phyloP scores from a whole-genome alignment of 129 eudicot genomes.

The Tagetes erecta region DNA sequence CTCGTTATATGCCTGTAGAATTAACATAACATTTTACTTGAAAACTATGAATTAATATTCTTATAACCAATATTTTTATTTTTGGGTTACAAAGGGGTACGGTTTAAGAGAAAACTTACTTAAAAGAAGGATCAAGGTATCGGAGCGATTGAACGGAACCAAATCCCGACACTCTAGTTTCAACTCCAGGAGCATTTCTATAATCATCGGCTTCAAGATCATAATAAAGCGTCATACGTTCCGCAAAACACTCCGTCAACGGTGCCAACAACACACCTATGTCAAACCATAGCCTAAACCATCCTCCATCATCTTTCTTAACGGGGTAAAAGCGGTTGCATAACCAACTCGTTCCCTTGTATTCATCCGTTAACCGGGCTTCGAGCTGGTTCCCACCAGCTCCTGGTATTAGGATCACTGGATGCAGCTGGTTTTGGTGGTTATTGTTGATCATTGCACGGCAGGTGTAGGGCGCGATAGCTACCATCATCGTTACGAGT shows the following conservation, averaged over 20 bases:
- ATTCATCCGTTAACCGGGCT: conserved; percentile 59
- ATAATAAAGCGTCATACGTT: conserved; percentile 65
- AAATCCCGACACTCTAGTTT: conserved; percentile 42
- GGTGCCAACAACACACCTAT: conserved; percentile 61
- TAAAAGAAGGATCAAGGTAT: conserved; percentile 56
- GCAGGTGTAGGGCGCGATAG: conserved; percentile 22
- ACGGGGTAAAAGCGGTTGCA: conserved; percentile 49
- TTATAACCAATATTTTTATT: too few relatives aligned
- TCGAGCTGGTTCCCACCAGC: conserved; percentile 92
- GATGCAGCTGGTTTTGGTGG: conserved; percentile 39
- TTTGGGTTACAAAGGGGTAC: not conserved
- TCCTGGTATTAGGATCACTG: conserved; percentile 75
- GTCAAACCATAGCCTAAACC: conserved; percentile 96
- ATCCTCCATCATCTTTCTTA: conserved; percentile 43
- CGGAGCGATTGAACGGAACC: conserved; percentile 47
- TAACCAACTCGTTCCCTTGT: conserved; percentile 46
- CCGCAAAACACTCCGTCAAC: conserved; percentile 50
- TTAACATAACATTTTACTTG: not conserved
- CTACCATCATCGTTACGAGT: conserved; percentile 32
- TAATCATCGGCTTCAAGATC: conserved; percentile 62
- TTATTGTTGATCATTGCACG: conserved; percentile 14
- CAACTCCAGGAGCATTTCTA: conserved; percentile 81
- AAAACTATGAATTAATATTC: not conserved
- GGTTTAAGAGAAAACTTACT: conserved; percentile 7
- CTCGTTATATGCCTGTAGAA: conserved; percentile 52